A percentile compares a stretch with the other conserved stretches of the same genome.
Conservation (phyloP, 257 asterid species). For the Penstemon barbatus region DNA sequence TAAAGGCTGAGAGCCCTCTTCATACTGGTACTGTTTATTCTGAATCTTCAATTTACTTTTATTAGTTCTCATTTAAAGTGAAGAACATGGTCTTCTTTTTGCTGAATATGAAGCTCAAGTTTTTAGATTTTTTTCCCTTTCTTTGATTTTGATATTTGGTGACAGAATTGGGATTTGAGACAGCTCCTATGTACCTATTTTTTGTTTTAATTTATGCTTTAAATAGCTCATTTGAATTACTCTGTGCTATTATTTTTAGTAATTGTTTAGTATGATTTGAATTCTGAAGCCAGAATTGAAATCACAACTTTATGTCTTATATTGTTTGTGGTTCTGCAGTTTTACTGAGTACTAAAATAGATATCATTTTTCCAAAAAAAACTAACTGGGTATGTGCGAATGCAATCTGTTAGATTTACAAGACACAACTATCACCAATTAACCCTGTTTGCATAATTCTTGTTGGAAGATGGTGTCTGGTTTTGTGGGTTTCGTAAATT, state of each 20-base stretch:
- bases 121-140: constrained; percentile 1
- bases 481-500: not conserved
- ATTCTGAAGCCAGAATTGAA: constrained; percentile 22
- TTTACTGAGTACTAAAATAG: not conserved
- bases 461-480: too few relatives aligned
- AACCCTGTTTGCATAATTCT: too few relatives aligned
- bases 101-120: constrained; percentile 13
- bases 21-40: constrained; percentile 39
- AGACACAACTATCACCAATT: too few relatives aligned
- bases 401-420: too few relatives aligned
- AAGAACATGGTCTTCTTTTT: constrained; percentile 4
- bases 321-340: constrained; percentile 15
- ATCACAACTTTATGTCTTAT: constrained; percentile 5
- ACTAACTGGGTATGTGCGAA: not conserved
- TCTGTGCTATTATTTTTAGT: not conserved
- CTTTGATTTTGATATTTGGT: not conserved
- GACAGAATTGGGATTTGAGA: not conserved
- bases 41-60: not conserved
- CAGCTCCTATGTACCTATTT: constrained; percentile 10
- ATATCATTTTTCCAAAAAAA: too few relatives aligned
- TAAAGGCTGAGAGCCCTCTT: constrained; percentile 48
- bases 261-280: constrained; percentile 17
- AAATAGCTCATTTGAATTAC: constrained; percentile 6
- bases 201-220: not conserved
- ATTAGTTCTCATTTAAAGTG: not conserved